Conservation (phyloP, 257 asterid species). For the Jacaranda copaia region DNA sequence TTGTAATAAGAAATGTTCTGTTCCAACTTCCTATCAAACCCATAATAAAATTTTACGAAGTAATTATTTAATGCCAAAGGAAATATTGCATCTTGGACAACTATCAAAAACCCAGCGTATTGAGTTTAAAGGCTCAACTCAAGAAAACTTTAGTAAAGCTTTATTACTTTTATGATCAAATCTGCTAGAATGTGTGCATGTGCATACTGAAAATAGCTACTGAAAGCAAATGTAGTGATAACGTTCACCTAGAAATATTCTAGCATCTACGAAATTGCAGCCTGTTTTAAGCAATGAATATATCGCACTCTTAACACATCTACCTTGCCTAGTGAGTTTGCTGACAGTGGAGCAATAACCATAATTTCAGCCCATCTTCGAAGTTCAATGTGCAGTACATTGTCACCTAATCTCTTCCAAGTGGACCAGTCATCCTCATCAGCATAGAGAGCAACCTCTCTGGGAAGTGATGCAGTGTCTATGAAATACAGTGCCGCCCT, state of each 20-base stretch:
- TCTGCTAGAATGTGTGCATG: too few species aligned
- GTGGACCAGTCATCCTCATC: conserved; percentile 71
- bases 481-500: conserved; percentile 60
- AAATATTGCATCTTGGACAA: too few species aligned
- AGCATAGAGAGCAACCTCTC: conserved; percentile 54
- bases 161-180: too few species aligned
- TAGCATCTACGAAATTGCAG: not conserved
- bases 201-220: too few species aligned
- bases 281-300: not conserved
- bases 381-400: conserved; percentile 65
- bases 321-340: conserved; percentile 78
- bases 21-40: not conserved
- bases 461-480: conserved; percentile 55
- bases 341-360: conserved; percentile 77
- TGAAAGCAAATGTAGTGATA: too few species aligned
- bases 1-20: not conserved
- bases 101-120: too few species aligned
- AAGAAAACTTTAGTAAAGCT: too few species aligned
- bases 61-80: too few species aligned
- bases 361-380: conserved; percentile 67
- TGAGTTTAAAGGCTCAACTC: too few species aligned
- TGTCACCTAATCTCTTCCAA: conserved; percentile 61
- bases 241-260: not conserved
- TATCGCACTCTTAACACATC: not conserved
- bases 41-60: too few species aligned